These are phyloP conservation scores for Neonothopanus nambi DNA, from an alignment of 1,284 basidiomycete species.

Conservation along the genomic window DNA sequence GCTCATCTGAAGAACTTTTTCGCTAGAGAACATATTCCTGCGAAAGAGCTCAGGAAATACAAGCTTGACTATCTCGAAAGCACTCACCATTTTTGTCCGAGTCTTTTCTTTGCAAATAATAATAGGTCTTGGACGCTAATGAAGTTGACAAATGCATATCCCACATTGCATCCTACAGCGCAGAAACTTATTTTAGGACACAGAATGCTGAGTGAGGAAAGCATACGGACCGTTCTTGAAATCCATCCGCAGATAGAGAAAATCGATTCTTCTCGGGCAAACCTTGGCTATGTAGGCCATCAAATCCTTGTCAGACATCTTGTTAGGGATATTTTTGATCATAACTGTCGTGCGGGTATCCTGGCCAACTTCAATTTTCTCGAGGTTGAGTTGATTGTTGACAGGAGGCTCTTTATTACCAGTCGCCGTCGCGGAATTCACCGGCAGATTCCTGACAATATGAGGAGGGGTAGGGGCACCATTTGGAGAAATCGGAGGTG, in stretches of 20 bases:
- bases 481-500: background rate
- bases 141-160: slow-evolving; percentile 88
- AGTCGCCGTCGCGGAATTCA: background rate
- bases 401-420: slow-evolving; percentile 39
- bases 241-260: slow-evolving; percentile 84
- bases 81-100: slow-evolving; percentile 75
- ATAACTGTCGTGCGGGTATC: slow-evolving; percentile 85
- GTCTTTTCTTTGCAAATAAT: slow-evolving; percentile 66
- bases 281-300: slow-evolving; percentile 68
- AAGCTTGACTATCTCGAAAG: background rate
- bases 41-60: slow-evolving; percentile 7
- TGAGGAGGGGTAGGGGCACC: background rate
- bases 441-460: background rate
- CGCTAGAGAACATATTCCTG: slow-evolving; percentile 86
- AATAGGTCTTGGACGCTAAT: slow-evolving; percentile 75
- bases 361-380: slow-evolving; percentile 68
- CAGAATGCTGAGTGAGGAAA: slow-evolving; percentile 2
- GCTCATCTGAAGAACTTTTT: slow-evolving; percentile 84
- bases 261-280: slow-evolving; percentile 72
- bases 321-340: slow-evolving; percentile 89
- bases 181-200: background rate
- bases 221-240: slow-evolving; percentile 66
- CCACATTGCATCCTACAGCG: slow-evolving; percentile 87
- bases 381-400: slow-evolving; percentile 70
- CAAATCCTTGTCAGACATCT: slow-evolving; percentile 79